Conservation (phyloP, 2,329 filamentous ascomycete genomes). For the Anisogramma anomala region DNA sequence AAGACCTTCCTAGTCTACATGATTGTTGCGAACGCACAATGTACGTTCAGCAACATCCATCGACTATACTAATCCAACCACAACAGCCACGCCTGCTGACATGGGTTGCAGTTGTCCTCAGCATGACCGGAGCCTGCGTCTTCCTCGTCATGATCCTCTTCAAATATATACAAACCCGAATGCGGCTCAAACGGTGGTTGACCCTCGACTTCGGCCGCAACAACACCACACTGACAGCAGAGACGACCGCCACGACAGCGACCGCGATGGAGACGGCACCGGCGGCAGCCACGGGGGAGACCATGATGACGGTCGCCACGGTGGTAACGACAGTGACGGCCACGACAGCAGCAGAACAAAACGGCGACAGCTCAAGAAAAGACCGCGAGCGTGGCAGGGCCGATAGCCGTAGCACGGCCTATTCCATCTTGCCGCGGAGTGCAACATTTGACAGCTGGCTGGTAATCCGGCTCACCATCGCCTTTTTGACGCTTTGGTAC, state of each 20-base stretch:
- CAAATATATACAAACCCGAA: slow-evolving; percentile 11
- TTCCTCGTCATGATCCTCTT: slow-evolving; percentile 11
- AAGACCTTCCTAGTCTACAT: slow-evolving; percentile 3
- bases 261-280: neutral
- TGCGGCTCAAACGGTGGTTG: slow-evolving; percentile 6
- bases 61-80: neutral
- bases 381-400: too few relatives aligned
- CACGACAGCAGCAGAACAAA: too few relatives aligned
- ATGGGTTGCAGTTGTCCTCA: slow-evolving; percentile 2
- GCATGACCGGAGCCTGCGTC: slow-evolving; percentile 6
- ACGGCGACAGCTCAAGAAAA: too few relatives aligned
- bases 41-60: neutral
- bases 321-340: too few relatives aligned
- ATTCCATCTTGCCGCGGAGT: neutral
- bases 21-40: slow-evolving; percentile 8
- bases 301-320: neutral
- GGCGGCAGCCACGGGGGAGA: neutral
- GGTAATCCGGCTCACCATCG: slow-evolving; percentile 10
- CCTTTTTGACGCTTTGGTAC: slow-evolving; percentile 10
- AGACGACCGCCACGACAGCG: neutral
- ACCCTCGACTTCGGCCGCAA: neutral
- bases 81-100: neutral
- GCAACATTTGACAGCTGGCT: slow-evolving; percentile 12
- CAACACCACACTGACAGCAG: neutral
- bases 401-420: slow-evolving; percentile 3